Evolutionary conservation across 2,329 filamentous ascomycete genomes (phyloP).

Genomic region (Fusarium sp.): DNA sequence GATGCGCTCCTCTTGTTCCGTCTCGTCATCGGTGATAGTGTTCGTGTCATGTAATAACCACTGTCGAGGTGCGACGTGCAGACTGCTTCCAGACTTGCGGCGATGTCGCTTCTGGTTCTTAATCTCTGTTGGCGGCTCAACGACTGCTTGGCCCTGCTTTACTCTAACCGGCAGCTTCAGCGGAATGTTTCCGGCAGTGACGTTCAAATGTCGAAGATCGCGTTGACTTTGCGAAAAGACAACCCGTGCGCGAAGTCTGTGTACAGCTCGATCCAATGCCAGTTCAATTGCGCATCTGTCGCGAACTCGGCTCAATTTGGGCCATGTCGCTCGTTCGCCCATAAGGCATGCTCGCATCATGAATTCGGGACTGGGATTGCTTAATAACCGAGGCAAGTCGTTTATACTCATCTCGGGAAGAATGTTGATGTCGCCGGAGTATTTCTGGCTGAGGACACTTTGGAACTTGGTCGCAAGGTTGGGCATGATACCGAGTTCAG

Average conservation of each 20-base stretch:
- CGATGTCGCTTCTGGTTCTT: slow-evolving; percentile 55
- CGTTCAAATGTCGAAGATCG: slow-evolving; percentile 63
- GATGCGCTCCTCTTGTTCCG: slow-evolving; percentile 57
- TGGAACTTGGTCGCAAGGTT: slow-evolving; percentile 81
- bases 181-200: slow-evolving; percentile 46
- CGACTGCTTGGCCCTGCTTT: slow-evolving; percentile 28
- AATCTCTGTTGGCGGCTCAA: slow-evolving; percentile 40
- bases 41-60: slow-evolving; percentile 53
- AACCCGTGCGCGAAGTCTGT: slow-evolving; percentile 73
- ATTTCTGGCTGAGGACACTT: slow-evolving; percentile 88
- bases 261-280: slow-evolving; percentile 81
- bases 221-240: slow-evolving; percentile 76
- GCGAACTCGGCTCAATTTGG: slow-evolving; percentile 84
- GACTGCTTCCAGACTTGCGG: slow-evolving; percentile 63
- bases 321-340: slow-evolving; percentile 92
- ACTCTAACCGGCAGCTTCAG: slow-evolving; percentile 35
- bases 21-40: slow-evolving; percentile 57
- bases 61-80: slow-evolving; percentile 55
- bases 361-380: slow-evolving; percentile 87
- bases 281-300: slow-evolving; percentile 92
- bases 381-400: slow-evolving; percentile 81
- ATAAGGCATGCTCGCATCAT: slow-evolving; percentile 82
- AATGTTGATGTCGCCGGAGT: slow-evolving; percentile 96
- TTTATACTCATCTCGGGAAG: slow-evolving; percentile 81
- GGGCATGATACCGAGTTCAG: slow-evolving; percentile 83